phyloP scores from a whole-genome alignment of 2,329 filamentous ascomycete species.

The Alternaria consortialis region DNA sequence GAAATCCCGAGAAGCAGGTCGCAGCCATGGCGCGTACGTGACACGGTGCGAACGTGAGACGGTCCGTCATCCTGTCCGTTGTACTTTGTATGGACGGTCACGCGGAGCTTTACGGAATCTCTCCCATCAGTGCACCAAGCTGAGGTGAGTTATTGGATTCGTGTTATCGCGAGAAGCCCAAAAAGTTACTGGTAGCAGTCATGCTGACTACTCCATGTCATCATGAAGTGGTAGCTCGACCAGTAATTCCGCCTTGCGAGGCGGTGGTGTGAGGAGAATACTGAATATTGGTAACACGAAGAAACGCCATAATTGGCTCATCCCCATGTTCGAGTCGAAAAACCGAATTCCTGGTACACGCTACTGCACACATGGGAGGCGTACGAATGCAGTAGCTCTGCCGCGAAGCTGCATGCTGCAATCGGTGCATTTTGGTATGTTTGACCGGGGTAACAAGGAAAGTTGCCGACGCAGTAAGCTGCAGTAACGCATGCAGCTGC shows the following conservation, averaged over 20 bases:
- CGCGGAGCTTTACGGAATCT: background rate
- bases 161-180: background rate
- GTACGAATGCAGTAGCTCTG: constrained; percentile 14
- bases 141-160: constrained; percentile 1
- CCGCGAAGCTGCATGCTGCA: constrained; percentile 7
- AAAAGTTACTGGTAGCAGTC: background rate
- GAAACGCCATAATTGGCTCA: background rate
- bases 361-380: constrained; percentile 4
- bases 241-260: background rate
- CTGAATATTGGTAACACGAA: constrained; percentile 4
- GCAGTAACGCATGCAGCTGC: background rate
- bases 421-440: constrained; percentile 3
- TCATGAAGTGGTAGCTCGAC: background rate
- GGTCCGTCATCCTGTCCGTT: background rate
- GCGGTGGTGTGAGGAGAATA: constrained; percentile 1
- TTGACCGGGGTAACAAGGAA: constrained; percentile 15
- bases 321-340: background rate
- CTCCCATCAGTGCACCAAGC: background rate
- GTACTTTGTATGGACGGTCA: background rate
- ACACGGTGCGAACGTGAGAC: background rate
- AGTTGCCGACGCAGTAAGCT: constrained; percentile 10
- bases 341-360: constrained; percentile 4
- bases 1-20: background rate
- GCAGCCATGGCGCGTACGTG: background rate
- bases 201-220: constrained; percentile 6